Conservation (phyloP, 192 early-diverging fungal species). For the Mortierella claussenii region DNA sequence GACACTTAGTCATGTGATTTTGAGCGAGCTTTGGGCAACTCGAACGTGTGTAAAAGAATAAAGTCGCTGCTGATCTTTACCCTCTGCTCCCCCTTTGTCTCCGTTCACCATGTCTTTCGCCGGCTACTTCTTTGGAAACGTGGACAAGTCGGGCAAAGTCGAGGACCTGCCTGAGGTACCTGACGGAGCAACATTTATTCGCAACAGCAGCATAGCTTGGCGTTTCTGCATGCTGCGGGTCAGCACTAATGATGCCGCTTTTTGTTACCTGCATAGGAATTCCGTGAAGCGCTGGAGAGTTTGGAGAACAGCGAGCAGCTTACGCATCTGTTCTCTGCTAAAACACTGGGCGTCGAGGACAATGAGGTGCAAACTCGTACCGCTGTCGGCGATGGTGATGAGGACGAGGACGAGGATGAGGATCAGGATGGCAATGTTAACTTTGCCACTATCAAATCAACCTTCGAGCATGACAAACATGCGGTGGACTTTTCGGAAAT, state of each 20-base stretch:
- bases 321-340: conserved; percentile 58
- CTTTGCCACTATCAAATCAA: conserved; percentile 45
- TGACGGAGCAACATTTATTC: too few relatives aligned
- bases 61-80: neutral
- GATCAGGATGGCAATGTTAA: conserved; percentile 47
- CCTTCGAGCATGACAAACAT: conserved; percentile 69
- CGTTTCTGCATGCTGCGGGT: too few relatives aligned
- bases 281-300: conserved; percentile 62
- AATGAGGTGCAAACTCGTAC: conserved; percentile 50
- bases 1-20: too few relatives aligned
- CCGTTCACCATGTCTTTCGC: conserved; percentile 68
- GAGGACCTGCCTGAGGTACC: conserved; percentile 70
- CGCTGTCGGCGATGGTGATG: conserved; percentile 58
- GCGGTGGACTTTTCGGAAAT: conserved; percentile 88
- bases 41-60: neutral
- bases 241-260: too few relatives aligned
- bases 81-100: neutral
- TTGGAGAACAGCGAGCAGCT: conserved; percentile 63
- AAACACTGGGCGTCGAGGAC: conserved; percentile 63
- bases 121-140: conserved; percentile 89
- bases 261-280: conserved; percentile 55
- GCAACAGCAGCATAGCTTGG: too few relatives aligned
- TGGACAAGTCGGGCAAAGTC: conserved; percentile 85
- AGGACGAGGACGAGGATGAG: conserved; percentile 59
- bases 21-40: too few relatives aligned